Evolutionary conservation across 2,329 filamentous ascomycete species (phyloP).

Genomic region (Xylaria sp.): DNA sequence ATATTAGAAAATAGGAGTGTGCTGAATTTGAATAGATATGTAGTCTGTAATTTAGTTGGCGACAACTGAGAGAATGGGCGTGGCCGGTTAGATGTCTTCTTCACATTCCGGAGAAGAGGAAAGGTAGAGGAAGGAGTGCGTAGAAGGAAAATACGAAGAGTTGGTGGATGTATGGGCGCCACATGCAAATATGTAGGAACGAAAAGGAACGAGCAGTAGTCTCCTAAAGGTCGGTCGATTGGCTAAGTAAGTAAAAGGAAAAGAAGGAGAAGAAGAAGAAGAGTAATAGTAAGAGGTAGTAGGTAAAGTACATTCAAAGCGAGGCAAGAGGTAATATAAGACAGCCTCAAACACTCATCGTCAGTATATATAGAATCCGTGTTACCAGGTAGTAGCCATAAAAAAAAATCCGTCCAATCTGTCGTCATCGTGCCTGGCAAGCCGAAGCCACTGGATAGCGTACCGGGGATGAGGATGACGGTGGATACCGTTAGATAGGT

Average conservation of each 20-base stretch:
- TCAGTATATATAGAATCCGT: slow-evolving; percentile 37
- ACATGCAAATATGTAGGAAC: slow-evolving; percentile 17
- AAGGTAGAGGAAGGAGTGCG: not conserved
- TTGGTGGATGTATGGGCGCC: not conserved
- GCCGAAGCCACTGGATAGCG: not conserved
- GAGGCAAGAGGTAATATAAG: slow-evolving; percentile 22
- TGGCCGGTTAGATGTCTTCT: slow-evolving; percentile 8
- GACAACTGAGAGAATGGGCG: not conserved
- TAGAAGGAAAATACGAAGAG: not conserved
- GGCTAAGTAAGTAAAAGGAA: not conserved
- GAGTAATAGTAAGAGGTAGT: not conserved
- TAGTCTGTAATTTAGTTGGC: slow-evolving; percentile 9
- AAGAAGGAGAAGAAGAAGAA: slow-evolving; percentile 3
- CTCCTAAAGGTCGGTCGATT: not conserved
- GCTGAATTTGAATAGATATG: not conserved
- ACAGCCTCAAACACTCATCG: slow-evolving; percentile 35
- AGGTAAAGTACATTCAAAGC: not conserved
- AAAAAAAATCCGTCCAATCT: slow-evolving; percentile 24
- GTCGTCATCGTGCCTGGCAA: slow-evolving; percentile 45
- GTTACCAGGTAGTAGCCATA: slow-evolving; percentile 18
- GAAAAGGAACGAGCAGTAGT: not conserved
- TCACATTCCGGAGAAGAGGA: slow-evolving; percentile 16
- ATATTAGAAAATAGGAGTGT: not conserved
- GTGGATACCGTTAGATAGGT: not conserved
- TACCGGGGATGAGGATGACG: slow-evolving; percentile 3